Base-by-base conservation (phyloP, 2,329 filamentous ascomycete species). In the Seiridium unicorne region DNA sequence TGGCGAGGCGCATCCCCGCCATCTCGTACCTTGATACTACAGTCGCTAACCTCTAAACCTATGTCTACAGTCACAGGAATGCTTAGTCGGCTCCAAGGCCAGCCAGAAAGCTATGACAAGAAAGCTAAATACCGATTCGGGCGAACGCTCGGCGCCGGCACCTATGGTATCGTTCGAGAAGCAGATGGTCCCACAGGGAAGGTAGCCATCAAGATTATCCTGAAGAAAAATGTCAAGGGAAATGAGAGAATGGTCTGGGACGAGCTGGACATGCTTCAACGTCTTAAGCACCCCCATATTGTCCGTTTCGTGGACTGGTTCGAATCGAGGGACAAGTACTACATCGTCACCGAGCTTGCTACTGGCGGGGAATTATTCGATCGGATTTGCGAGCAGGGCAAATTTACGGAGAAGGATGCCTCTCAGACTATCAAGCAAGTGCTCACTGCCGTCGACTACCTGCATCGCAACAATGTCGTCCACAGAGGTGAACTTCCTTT, bases 241-340 rank as follows among this genome's bases (percentile, higher is more conserved):
- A 98, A 98, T 70, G 95, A 99, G 81, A 88, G 90, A 75, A 99
- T 99, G 95, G 95, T 99, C 46, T 95, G 96, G 75, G 95, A 99
- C 75, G 95, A 99, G 80, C 84, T 99, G 69, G 86, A 93, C 67
- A 93, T 99, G 87, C 84, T 99, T 65, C 93, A 97, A 78, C 86
- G 87, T 61, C 86, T 99, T 72, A 86, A 93, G 72, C 95, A 99
- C 75, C 91, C 92, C 57, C 92, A 98, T 77, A 99, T 99, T 74
- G 95, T 99, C 78, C 89, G 89, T 68, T 99, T 99, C 73, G 90
- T 95, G 68, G 95, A 99, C 76, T 99, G 95, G 94, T 99, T 99
- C 73, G 95, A 99, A 79, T 98, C 94, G 60, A 91, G 93, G 79
- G 95, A 99, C 82, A 99, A 99, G 81, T 99, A 97, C 81, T 99